These are phyloP conservation scores for Nakazawaea wyomingensis DNA, from an alignment of 805 yeast genomes.

Conservation along the genomic window DNA sequence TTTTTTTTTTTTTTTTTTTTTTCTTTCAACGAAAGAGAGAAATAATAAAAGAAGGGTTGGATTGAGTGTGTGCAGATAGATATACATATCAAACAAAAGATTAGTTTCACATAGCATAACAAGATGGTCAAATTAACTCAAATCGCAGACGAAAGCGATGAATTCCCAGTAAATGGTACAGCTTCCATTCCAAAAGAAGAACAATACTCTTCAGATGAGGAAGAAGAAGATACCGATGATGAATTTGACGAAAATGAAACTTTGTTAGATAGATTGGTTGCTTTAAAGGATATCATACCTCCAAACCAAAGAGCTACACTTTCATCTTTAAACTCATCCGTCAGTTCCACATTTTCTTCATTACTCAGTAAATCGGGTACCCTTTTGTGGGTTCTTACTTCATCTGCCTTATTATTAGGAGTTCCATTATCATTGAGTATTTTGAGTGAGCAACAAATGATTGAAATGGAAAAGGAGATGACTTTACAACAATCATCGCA, in stretches of 20 bases:
- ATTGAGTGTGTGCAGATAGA: no score
- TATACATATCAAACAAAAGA: no score
- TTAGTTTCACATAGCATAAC: no score
- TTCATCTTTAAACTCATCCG: conserved; percentile 26
- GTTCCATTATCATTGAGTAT: conserved; percentile 90
- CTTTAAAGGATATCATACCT: conserved; percentile 87
- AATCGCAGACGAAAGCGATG: conserved; percentile 50
- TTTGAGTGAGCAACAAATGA: conserved; percentile 86
- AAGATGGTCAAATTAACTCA: conserved; percentile 74
- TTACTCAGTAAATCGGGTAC: conserved; percentile 63
- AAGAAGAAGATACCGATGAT: conserved; percentile 59
- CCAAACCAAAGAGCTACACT: conserved; percentile 66
- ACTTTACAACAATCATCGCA: conserved; percentile 73
- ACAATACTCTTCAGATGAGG: conserved; percentile 33
- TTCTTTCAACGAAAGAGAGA: neutral
- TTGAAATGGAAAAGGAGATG: conserved; percentile 91
- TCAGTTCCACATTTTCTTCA: conserved; percentile 36
- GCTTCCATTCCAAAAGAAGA: conserved; percentile 28
- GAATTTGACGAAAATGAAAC: conserved; percentile 86
- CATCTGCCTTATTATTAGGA: conserved; percentile 81
- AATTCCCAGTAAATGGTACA: conserved; percentile 21
- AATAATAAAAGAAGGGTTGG: no score
- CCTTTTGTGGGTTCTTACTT: conserved; percentile 78
- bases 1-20: neutral
- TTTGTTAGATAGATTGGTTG: conserved; percentile 77